These are phyloP conservation scores for Suillus bovinus DNA, from an alignment of 768 basidiomycete species.

Conservation along the genomic window DNA sequence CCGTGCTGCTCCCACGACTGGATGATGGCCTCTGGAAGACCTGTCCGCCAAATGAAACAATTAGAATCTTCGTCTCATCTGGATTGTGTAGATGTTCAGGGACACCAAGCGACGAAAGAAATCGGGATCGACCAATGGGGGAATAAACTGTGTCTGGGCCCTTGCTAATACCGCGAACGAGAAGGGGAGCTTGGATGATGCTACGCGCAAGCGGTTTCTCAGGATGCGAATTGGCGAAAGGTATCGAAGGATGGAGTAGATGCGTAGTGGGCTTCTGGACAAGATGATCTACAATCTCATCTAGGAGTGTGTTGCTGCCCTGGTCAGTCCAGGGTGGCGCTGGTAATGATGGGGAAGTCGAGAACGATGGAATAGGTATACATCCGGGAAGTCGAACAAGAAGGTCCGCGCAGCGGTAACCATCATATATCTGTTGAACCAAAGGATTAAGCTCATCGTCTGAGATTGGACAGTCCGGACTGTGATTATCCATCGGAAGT, in stretches of 20 bases:
- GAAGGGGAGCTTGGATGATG: slow-evolving; percentile 58
- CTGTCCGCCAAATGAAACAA: slow-evolving; percentile 84
- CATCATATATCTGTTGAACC: slow-evolving; percentile 60
- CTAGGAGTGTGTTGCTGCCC: slow-evolving; percentile 43
- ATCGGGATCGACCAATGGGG: slow-evolving; percentile 45
- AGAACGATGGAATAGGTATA: slow-evolving; percentile 79
- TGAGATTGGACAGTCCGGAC: slow-evolving; percentile 58
- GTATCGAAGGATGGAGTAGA: slow-evolving; percentile 43
- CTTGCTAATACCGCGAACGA: slow-evolving; percentile 58
- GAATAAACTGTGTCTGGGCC: slow-evolving; percentile 47
- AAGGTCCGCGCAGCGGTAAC: slow-evolving; percentile 72
- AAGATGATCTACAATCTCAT: slow-evolving; percentile 40
- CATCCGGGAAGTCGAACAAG: slow-evolving; percentile 69
- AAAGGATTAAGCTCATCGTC: slow-evolving; percentile 52
- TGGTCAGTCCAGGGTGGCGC: slow-evolving; percentile 64
- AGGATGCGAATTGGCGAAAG: slow-evolving; percentile 30
- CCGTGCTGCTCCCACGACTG: slow-evolving; percentile 29
- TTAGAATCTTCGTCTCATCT: slow-evolving; percentile 54
- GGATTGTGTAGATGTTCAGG: slow-evolving; percentile 51
- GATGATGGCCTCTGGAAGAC: slow-evolving; percentile 54
- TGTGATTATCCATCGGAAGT: slow-evolving; percentile 23
- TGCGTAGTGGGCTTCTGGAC: slow-evolving; percentile 29
- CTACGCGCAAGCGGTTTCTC: slow-evolving; percentile 32
- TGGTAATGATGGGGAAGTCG: slow-evolving; percentile 51
- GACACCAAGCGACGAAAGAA: slow-evolving; percentile 62